Percentiles rank a stretch among this genome's conserved stretches.
These are phyloP conservation scores for Penicillium waksmanii DNA, from an alignment of 495 filamentous ascomycete species.

Conservation along the genomic window DNA sequence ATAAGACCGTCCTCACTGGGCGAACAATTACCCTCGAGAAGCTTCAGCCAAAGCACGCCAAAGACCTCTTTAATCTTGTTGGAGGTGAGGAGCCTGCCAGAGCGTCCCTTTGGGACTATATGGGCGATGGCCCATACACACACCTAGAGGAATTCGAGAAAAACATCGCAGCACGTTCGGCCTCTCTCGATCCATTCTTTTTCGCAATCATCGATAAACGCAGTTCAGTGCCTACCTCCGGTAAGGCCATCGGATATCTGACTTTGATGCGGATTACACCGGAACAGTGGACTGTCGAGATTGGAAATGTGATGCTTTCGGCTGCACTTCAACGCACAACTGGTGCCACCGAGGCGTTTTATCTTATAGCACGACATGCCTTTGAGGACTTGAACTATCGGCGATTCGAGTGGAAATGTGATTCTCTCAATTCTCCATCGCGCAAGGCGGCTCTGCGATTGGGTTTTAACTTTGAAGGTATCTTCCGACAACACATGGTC, in stretches of 20 bases:
- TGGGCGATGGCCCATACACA: slow-evolving; percentile 45
- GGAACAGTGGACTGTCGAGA: slow-evolving; percentile 46
- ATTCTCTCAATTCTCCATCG: slow-evolving; percentile 52
- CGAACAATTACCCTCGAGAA: slow-evolving; percentile 44
- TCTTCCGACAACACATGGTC: slow-evolving; percentile 59
- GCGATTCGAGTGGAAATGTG: slow-evolving; percentile 62
- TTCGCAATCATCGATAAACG: slow-evolving; percentile 46
- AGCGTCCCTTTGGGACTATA: slow-evolving; percentile 50
- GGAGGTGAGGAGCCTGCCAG: slow-evolving; percentile 34
- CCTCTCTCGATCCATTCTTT: slow-evolving; percentile 40
- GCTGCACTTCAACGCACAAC: slow-evolving; percentile 49
- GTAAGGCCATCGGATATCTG: slow-evolving; percentile 44
- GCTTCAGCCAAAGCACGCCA: slow-evolving; percentile 38
- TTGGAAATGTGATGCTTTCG: slow-evolving; percentile 54
- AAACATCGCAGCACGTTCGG: slow-evolving; percentile 28
- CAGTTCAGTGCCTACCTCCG: slow-evolving; percentile 6
- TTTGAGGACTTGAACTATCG: slow-evolving; percentile 55
- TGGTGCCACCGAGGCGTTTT: slow-evolving; percentile 54
- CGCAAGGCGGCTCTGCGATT: slow-evolving; percentile 51
- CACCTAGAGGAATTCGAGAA: slow-evolving; percentile 36
- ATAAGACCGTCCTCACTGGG: slow-evolving; percentile 23
- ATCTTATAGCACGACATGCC: slow-evolving; percentile 47
- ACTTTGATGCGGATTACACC: slow-evolving; percentile 48
- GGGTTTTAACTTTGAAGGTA: slow-evolving; percentile 57
- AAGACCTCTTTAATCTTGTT: slow-evolving; percentile 43